A percentile compares a stretch with the other conserved stretches of the same genome.
phyloP scores from a whole-genome alignment of 2,329 filamentous ascomycete species.

The Xylariales sp. region DNA sequence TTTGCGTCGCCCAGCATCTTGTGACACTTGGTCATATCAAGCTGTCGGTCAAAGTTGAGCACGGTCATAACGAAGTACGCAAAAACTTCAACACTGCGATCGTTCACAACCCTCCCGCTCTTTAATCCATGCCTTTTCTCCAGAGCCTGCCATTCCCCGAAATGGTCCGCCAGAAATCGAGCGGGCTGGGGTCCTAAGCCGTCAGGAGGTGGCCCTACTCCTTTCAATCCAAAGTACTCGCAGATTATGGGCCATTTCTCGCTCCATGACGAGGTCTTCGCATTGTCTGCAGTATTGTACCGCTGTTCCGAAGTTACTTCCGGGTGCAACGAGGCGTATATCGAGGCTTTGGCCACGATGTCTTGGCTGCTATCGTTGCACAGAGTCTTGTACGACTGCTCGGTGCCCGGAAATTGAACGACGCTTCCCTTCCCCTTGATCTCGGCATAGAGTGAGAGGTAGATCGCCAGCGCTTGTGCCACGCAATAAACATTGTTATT shows the following conservation, averaged over 20 bases:
- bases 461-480: constrained; percentile 33
- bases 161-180: constrained; percentile 19
- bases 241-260: constrained; percentile 41
- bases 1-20: constrained; percentile 23
- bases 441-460: constrained; percentile 30
- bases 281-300: constrained; percentile 38
- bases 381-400: constrained; percentile 26
- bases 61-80: constrained; percentile 29
- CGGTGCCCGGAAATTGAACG: constrained; percentile 31
- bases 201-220: constrained; percentile 13
- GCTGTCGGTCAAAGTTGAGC: constrained; percentile 30
- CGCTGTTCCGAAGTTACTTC: constrained; percentile 27
- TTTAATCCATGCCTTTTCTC: constrained; percentile 29
- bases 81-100: constrained; percentile 24
- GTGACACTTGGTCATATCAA: constrained; percentile 25
- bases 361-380: constrained; percentile 34
- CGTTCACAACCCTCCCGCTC: constrained; percentile 26
- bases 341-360: constrained; percentile 33
- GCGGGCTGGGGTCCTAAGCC: constrained; percentile 7
- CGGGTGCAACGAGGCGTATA: constrained; percentile 35
- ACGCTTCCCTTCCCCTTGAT: constrained; percentile 30
- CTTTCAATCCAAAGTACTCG: constrained; percentile 40
- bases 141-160: constrained; percentile 25
- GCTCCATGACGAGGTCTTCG: constrained; percentile 32
- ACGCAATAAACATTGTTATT: constrained; percentile 38